A percentile compares a stretch with the other conserved stretches of the same genome.
Conservation (phyloP, 2,329 filamentous ascomycete genomes). For the Hypoxylon sp. region DNA sequence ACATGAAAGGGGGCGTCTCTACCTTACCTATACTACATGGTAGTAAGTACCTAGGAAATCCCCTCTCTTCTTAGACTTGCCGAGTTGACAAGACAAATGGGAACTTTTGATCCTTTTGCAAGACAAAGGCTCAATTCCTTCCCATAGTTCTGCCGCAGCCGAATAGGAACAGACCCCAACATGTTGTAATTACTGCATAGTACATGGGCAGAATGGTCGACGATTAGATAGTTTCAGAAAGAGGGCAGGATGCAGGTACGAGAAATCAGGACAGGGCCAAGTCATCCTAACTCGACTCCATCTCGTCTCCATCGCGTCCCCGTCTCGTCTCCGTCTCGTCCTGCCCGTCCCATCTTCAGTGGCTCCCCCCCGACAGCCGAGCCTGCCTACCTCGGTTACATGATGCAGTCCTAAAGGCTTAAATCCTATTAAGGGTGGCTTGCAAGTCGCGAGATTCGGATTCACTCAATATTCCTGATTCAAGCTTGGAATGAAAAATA, state of each 20-base stretch:
- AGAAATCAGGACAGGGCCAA: constrained; percentile 1
- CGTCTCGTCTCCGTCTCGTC: constrained; percentile 2
- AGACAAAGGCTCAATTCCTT: neutral
- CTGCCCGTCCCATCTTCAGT: no score
- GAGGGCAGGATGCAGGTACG: constrained; percentile 23
- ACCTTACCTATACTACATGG: no score
- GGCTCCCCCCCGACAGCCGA: no score
- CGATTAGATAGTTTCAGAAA: constrained; percentile 25
- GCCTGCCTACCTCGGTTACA: no score
- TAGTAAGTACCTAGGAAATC: neutral
- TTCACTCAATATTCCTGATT: constrained; percentile 1
- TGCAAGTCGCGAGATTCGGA: constrained; percentile 9
- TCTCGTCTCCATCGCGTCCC: neutral
- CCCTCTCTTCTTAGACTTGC: neutral
- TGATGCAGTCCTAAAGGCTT: neutral
- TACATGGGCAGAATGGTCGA: constrained; percentile 1
- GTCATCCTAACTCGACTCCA: neutral
- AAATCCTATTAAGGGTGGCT: constrained; percentile 10
- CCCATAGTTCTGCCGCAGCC: neutral
- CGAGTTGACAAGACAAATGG: neutral
- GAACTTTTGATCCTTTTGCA: neutral
- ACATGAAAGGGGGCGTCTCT: neutral
- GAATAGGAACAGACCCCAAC: constrained; percentile 5
- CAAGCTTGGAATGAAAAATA: neutral
- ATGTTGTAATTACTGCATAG: neutral